These are phyloP conservation scores for Botryobasidium botryosum DNA, from an alignment of 768 basidiomycete genomes.

Conservation along the genomic window DNA sequence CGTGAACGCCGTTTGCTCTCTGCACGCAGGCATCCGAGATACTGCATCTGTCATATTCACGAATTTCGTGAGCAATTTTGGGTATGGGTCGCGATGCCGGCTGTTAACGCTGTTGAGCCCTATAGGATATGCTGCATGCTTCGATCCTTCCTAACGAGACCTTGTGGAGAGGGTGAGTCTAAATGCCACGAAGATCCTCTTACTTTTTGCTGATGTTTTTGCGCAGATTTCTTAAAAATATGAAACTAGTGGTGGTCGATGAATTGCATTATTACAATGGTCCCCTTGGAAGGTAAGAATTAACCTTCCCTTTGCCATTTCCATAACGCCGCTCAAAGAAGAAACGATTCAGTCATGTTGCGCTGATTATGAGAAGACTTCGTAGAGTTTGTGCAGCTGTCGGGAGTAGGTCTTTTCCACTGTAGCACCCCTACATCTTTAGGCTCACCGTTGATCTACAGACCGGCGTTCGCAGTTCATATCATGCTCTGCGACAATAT, in stretches of 20 bases:
- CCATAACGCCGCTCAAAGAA: not conserved
- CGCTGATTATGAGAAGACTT: conserved; percentile 59
- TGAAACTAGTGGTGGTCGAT: conserved; percentile 67
- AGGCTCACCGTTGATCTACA: conserved; percentile 16
- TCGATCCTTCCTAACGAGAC: conserved; percentile 77
- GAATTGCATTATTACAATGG: conserved; percentile 80
- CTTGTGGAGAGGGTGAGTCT: conserved; percentile 47
- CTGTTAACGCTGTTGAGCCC: no score
- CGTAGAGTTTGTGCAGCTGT: conserved; percentile 59
- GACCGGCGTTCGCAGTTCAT: conserved; percentile 47
- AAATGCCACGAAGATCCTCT: not conserved
- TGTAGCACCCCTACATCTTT: not conserved
- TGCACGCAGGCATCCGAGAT: conserved; percentile 42
- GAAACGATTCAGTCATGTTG: conserved; percentile 45
- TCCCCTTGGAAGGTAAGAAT: conserved; percentile 51
- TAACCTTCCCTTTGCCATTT: no score
- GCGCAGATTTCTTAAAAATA: conserved; percentile 54
- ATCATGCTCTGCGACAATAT: conserved; percentile 78
- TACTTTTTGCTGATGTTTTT: not conserved
- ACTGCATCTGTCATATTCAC: conserved; percentile 70
- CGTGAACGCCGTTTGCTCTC: no score
- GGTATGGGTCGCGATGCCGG: no score
- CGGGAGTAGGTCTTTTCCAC: conserved; percentile 37
- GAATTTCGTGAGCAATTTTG: conserved; percentile 48
- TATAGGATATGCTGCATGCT: conserved; percentile 68